Conservation (phyloP, 2,329 filamentous ascomycete genomes). For the Sporothrix luriei region DNA sequence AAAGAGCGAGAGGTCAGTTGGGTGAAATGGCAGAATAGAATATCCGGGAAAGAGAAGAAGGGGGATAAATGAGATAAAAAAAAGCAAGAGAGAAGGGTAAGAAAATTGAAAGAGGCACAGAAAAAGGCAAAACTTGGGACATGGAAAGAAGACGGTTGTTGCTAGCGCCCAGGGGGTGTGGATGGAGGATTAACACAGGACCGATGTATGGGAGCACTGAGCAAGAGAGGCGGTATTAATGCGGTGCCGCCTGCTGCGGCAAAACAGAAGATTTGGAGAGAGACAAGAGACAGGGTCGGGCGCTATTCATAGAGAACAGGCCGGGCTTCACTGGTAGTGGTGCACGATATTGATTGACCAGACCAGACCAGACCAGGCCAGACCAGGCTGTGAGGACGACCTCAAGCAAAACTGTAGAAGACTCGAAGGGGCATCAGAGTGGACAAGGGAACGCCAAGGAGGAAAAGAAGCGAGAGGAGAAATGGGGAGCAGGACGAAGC, state of each 20-base stretch:
- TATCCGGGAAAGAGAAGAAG: conserved; percentile 16
- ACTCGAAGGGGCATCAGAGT: neutral
- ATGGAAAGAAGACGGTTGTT: conserved; percentile 15
- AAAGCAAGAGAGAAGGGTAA: neutral
- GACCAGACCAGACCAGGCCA: neutral
- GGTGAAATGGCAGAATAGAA: conserved; percentile 11
- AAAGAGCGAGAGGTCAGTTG: conserved; percentile 13
- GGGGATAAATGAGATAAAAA: conserved; percentile 6
- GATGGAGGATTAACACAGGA: conserved; percentile 18
- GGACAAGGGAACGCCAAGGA: neutral
- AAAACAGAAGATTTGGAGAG: conserved; percentile 40
- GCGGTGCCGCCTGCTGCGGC: conserved; percentile 43
- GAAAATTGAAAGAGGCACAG: neutral
- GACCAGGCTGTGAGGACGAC: neutral
- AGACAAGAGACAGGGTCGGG: neutral
- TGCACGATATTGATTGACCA: neutral
- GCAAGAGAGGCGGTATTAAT: conserved; percentile 36
- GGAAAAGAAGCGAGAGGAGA: neutral
- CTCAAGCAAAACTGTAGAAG: neutral
- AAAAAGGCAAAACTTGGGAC: conserved; percentile 19
- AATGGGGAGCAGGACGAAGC: neutral
- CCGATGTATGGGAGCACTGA: conserved; percentile 7
- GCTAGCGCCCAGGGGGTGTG: conserved; percentile 30
- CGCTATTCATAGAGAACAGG: neutral
- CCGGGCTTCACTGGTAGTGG: conserved; percentile 20